Conservation (phyloP, 2,329 filamentous ascomycete genomes). For the Pestalotiopsis sp. region DNA sequence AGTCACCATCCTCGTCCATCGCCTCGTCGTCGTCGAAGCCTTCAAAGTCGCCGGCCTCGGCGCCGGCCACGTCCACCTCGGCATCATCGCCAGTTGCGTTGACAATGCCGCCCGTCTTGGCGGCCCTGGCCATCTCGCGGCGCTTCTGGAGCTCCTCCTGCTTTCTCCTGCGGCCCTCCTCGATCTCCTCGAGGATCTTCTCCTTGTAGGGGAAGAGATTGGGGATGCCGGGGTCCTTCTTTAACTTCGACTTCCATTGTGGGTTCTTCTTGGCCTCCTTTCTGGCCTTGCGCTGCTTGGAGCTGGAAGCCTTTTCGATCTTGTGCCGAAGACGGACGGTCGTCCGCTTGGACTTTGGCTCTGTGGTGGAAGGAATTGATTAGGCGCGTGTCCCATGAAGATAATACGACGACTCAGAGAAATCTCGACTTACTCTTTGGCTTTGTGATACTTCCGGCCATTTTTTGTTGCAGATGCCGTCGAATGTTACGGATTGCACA, state of each 20-base stretch:
- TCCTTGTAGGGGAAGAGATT: slow-evolving; percentile 99
- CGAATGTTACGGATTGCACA: neutral
- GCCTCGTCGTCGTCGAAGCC: slow-evolving; percentile 53
- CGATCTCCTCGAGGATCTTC: slow-evolving; percentile 90
- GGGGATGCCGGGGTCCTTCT: slow-evolving; percentile 97
- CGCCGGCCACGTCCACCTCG: slow-evolving; percentile 46
- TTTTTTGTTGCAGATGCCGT: slow-evolving; percentile 16
- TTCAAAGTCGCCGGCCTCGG: slow-evolving; percentile 49
- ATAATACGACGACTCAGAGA: neutral
- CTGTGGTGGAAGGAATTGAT: slow-evolving; percentile 44
- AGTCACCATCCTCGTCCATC: slow-evolving; percentile 59
- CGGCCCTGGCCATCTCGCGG: slow-evolving; percentile 72
- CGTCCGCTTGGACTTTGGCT: slow-evolving; percentile 92
- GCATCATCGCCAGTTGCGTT: slow-evolving; percentile 45
- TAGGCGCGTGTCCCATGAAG: neutral
- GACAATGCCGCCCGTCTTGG: slow-evolving; percentile 53
- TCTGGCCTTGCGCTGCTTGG: slow-evolving; percentile 87
- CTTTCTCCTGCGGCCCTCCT: slow-evolving; percentile 81
- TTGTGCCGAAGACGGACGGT: slow-evolving; percentile 90
- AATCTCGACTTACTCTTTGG: slow-evolving; percentile 28
- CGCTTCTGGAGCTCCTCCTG: slow-evolving; percentile 74
- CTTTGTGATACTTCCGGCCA: slow-evolving; percentile 31
- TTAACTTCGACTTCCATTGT: slow-evolving; percentile 91
- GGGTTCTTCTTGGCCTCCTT: slow-evolving; percentile 96
- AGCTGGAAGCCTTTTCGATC: slow-evolving; percentile 88